phyloP scores from a whole-genome alignment of 2,329 filamentous ascomycete species.

The Curvularia hawaiiensis region DNA sequence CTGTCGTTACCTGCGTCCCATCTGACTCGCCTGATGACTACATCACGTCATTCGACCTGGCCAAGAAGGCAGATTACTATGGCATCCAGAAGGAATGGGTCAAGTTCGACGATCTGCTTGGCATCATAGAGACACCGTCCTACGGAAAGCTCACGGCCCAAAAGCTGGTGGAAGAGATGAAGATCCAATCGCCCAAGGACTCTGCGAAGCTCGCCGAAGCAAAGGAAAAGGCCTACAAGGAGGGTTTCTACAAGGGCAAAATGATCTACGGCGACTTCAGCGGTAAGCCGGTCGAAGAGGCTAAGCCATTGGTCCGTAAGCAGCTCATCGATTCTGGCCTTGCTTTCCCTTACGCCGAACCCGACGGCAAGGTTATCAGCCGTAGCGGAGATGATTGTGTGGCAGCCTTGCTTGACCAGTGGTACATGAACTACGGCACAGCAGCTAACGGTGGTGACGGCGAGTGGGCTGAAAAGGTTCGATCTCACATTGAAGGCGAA shows the following conservation, averaged over 20 bases:
- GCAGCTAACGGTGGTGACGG: conserved; percentile 67
- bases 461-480: conserved; percentile 75
- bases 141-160: conserved; percentile 87
- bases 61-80: conserved; percentile 93
- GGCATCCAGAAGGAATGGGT: conserved; percentile 97
- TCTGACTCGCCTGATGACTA: conserved; percentile 97
- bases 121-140: conserved; percentile 76
- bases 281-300: conserved; percentile 83
- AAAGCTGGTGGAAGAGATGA: conserved; percentile 85
- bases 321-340: conserved; percentile 76
- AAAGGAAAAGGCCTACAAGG: conserved; percentile 96
- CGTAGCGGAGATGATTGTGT: conserved; percentile 93
- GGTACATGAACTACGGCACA: conserved; percentile 93
- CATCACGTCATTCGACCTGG: conserved; percentile 83
- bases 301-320: conserved; percentile 83
- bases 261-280: conserved; percentile 88
- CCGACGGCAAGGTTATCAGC: conserved; percentile 84
- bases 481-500: conserved; percentile 56
- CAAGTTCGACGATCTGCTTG: conserved; percentile 78
- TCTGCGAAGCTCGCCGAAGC: conserved; percentile 87
- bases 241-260: conserved; percentile 93
- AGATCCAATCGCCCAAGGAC: conserved; percentile 97
- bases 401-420: conserved; percentile 91
- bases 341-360: conserved; percentile 93
- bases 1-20: conserved; percentile 93